Conservation (phyloP, 176 grass and related monocot genomes). For the Canna indica region DNA sequence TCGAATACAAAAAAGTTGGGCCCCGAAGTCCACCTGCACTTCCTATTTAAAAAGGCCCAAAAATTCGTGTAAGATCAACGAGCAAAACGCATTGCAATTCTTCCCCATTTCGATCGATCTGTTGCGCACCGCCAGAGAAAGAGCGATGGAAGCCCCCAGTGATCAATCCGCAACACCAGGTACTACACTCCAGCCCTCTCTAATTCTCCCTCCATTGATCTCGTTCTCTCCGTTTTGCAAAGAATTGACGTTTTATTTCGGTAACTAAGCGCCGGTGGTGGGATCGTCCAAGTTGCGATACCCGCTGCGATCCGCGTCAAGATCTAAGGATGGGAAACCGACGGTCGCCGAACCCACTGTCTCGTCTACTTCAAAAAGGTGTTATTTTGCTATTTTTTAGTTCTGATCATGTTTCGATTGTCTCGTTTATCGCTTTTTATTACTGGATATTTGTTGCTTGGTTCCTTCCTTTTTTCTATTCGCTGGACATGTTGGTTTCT, state of each 20-base stretch:
- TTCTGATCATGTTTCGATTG: not conserved
- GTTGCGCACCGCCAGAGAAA: not conserved
- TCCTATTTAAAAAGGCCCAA: not conserved
- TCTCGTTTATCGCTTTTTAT: not conserved
- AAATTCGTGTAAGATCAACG: not conserved
- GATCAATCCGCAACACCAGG: not conserved
- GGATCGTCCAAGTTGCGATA: conserved; percentile 3
- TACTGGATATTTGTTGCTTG: not conserved
- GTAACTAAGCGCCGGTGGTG: not conserved
- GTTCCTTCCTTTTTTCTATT: not conserved
- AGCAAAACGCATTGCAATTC: not conserved
- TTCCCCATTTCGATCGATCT: not conserved
- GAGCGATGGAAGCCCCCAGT: not conserved
- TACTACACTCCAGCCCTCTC: not conserved
- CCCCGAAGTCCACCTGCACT: no score
- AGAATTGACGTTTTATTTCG: not conserved
- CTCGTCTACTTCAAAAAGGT: conserved; percentile 5
- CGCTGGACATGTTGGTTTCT: not conserved
- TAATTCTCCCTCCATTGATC: not conserved
- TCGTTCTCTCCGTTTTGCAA: no score
- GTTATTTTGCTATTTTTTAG: not conserved
- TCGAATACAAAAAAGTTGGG: not conserved
- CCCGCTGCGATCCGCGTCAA: conserved; percentile 1
- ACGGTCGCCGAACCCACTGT: not conserved
- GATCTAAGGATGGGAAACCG: not conserved